Conservation (phyloP, 2,329 filamentous ascomycete species). For the Fusarium globosum region DNA sequence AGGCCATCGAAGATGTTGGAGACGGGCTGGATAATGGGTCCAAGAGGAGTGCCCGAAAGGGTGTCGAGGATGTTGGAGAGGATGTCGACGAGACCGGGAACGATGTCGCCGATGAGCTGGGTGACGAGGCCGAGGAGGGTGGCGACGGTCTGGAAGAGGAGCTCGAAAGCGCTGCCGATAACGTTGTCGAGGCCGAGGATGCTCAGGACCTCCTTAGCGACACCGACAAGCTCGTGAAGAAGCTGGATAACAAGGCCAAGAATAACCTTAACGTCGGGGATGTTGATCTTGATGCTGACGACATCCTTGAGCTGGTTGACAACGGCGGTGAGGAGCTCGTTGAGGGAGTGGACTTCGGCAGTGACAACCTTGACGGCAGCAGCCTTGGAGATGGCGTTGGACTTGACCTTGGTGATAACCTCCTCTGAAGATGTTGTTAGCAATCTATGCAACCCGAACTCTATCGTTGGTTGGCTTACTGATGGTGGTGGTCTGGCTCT, state of each 20-base stretch:
- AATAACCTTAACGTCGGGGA: slow-evolving; percentile 21
- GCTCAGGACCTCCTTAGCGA: slow-evolving; percentile 7
- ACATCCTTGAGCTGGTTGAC: slow-evolving; percentile 24
- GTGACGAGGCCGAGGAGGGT: slow-evolving; percentile 17
- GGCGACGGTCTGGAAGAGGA: slow-evolving; percentile 20
- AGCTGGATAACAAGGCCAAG: slow-evolving; percentile 21
- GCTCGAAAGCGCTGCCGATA: neutral
- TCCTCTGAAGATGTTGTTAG: slow-evolving; percentile 2
- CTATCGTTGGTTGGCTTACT: neutral
- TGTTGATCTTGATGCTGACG: slow-evolving; percentile 7
- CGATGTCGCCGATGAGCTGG: slow-evolving; percentile 22
- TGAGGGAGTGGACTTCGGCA: slow-evolving; percentile 6
- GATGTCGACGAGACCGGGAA: slow-evolving; percentile 22
- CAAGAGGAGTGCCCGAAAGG: slow-evolving; percentile 13
- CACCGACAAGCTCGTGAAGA: slow-evolving; percentile 13
- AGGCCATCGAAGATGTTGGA: neutral
- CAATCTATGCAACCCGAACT: rapidly evolving
- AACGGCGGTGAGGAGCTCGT: slow-evolving; percentile 15
- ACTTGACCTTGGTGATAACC: slow-evolving; percentile 14
- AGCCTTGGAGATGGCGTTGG: slow-evolving; percentile 10
- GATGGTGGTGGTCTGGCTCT: slow-evolving; percentile 12
- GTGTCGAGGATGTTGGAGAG: slow-evolving; percentile 16
- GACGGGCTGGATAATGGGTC: slow-evolving; percentile 13
- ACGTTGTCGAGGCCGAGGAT: slow-evolving; percentile 19
- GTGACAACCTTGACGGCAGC: slow-evolving; percentile 6